A percentile compares a stretch with the other conserved stretches of the same genome.
These are phyloP conservation scores for Xylaria multiplex DNA, from an alignment of 2,329 filamentous ascomycete genomes.

Conservation along the genomic window DNA sequence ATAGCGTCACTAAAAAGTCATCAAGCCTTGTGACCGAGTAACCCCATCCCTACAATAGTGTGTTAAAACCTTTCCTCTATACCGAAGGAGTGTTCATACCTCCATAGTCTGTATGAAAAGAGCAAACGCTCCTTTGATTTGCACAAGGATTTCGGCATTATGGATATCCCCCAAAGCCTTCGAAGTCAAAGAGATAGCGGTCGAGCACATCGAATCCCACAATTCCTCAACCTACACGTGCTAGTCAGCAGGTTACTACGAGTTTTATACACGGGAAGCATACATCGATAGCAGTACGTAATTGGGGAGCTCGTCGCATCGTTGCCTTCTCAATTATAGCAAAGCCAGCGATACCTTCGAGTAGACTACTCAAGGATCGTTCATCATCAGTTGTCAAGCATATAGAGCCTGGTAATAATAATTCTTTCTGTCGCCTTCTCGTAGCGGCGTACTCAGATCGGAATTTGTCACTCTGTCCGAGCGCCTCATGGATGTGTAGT, in stretches of 20 bases:
- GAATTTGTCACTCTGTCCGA: constrained; percentile 93
- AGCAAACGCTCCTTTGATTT: constrained; percentile 91
- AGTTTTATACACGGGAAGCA: constrained; percentile 44
- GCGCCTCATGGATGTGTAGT: constrained; percentile 92
- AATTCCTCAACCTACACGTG: constrained; percentile 83
- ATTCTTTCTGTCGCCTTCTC: constrained; percentile 87
- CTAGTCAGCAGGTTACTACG: constrained; percentile 2
- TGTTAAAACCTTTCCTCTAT: constrained; percentile 3
- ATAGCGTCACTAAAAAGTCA: constrained; percentile 84
- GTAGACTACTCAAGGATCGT: constrained; percentile 83
- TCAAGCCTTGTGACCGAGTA: constrained; percentile 87
- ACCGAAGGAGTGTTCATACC: constrained; percentile 57
- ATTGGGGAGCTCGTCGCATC: constrained; percentile 83
- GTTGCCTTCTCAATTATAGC: constrained; percentile 96
- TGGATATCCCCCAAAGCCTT: constrained; percentile 81
- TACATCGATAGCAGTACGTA: constrained; percentile 85
- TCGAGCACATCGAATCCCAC: constrained; percentile 97
- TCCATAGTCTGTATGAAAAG: constrained; percentile 99
- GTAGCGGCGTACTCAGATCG: constrained; percentile 91
- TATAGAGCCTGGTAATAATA: constrained; percentile 81
- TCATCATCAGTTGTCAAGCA: constrained; percentile 85
- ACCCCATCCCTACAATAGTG: constrained; percentile 75
- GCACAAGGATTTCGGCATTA: constrained; percentile 89
- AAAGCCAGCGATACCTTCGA: constrained; percentile 95
- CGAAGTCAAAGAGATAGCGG: constrained; percentile 82